phyloP scores from a whole-genome alignment of 2,329 filamentous ascomycete genomes.

The Lecanosticta acicola region DNA sequence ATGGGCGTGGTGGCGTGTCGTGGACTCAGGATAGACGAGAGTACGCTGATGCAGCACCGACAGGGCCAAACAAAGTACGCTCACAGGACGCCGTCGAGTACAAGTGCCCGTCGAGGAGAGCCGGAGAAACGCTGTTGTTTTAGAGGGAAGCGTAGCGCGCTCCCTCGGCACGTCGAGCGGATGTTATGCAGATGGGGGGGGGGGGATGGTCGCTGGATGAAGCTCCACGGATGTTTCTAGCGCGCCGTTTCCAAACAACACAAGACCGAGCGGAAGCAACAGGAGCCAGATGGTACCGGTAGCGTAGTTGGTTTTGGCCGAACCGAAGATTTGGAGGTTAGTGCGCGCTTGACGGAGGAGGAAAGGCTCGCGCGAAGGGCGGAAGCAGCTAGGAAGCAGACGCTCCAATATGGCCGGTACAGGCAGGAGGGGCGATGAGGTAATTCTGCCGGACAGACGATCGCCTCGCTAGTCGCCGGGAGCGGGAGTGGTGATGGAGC shows the following conservation, averaged over 20 bases:
- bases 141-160: conserved; percentile 37
- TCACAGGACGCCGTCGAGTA: conserved; percentile 33
- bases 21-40: conserved; percentile 32
- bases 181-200: conserved; percentile 46
- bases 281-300: conserved; percentile 15
- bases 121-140: conserved; percentile 32
- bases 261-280: conserved; percentile 12
- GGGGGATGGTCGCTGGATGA: conserved; percentile 19
- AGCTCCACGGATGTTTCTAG: conserved; percentile 32
- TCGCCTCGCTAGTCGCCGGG: conserved; percentile 26
- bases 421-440: conserved; percentile 28
- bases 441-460: conserved; percentile 29
- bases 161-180: conserved; percentile 39
- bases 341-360: conserved; percentile 23
- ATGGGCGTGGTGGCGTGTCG: conserved; percentile 20
- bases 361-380: conserved; percentile 22
- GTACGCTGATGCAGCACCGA: conserved; percentile 27
- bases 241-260: conserved; percentile 23
- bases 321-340: conserved; percentile 24
- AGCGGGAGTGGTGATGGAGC: conserved; percentile 18
- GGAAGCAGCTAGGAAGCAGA: conserved; percentile 23
- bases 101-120: conserved; percentile 31
- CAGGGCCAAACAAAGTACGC: conserved; percentile 29
- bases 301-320: conserved; percentile 19
- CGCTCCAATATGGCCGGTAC: conserved; percentile 25